Evolutionary conservation across 805 yeast genomes (phyloP), one percentile per base, ranked within the genome.

Genomic region (Myxozyma mucilagina): DNA sequence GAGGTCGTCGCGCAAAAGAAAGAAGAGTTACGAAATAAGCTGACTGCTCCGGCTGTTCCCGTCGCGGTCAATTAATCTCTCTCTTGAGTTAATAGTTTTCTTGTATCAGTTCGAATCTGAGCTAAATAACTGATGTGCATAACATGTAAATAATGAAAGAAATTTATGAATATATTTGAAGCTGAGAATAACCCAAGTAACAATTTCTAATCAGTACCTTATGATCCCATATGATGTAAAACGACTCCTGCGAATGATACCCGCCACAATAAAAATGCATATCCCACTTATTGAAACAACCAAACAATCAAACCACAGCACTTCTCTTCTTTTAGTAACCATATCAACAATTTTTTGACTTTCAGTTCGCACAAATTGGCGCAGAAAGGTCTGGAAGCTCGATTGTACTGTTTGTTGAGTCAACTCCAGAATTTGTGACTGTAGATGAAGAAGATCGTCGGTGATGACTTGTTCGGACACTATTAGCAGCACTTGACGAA

Each of bases 11-110:
- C 39, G 34, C 8, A 14, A 38, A 44, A 45, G 54, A 55, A 60
- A 49, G 63, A 55, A 45, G 55, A 49, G 24, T 55, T 59, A 42
- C 18, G 62, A 42, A 36, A 44, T 13, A 45, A 52, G 39, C 43
- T 56, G 24, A 35, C 35, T 14, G 47, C 29, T 5, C 48, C 49
- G 13, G 24, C 16, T 4, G 43, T 47, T 24, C 54, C 47, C 5
- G 43, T 56, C 7, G 49, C 48, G 10, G 57, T 52, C 6, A 44
- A 45, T 11, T 57, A 50, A 42, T 29, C 13, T 35, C 7, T 14
- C 4, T 49, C 24, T 20, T 16, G 13, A 31, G 32, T 47, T 11
- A 14, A n/a, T 24, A 13, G 8, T 10, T 20, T 24, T 24, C 36
- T 13, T 29, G 34, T 45, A 31, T 13, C 49, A 20, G 16, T 20